phyloP scores from a whole-genome alignment of 2,329 filamentous ascomycete species.

The Reticulascus tulasneorum region DNA sequence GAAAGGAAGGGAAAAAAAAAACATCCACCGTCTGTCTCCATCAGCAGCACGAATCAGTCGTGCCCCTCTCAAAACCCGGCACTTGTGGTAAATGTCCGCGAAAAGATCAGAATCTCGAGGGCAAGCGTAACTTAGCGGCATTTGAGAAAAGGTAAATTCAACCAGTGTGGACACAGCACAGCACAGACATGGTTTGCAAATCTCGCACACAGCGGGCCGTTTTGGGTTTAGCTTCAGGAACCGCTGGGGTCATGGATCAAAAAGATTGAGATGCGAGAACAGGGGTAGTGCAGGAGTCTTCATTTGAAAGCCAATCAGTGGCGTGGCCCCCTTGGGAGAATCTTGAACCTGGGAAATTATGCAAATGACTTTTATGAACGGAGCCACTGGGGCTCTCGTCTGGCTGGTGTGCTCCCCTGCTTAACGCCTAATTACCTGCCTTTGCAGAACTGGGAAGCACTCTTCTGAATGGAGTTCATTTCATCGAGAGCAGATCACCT shows the following conservation, averaged over 20 bases:
- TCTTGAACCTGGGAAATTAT: conserved; percentile 9
- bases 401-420: too few species aligned
- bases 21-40: background rate
- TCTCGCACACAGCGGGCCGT: conserved; percentile 4
- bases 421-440: too few species aligned
- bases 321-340: background rate
- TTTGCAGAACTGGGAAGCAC: background rate
- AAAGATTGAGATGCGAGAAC: background rate
- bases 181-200: too few species aligned
- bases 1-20: too few species aligned
- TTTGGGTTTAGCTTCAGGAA: conserved; percentile 12
- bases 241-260: conserved; percentile 3
- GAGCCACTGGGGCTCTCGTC: conserved; percentile 1
- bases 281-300: background rate
- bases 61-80: conserved; percentile 3
- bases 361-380: conserved; percentile 12
- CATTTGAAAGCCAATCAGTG: conserved; percentile 1
- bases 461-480: conserved; percentile 3
- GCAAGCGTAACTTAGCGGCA: background rate
- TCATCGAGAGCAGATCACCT: background rate
- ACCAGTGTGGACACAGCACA: background rate
- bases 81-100: background rate
- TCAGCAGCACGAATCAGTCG: background rate
- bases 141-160: background rate
- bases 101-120: background rate